Evolutionary conservation across 495 filamentous ascomycete genomes (phyloP).

Genomic region (Annulohypoxylon moriforme): DNA sequence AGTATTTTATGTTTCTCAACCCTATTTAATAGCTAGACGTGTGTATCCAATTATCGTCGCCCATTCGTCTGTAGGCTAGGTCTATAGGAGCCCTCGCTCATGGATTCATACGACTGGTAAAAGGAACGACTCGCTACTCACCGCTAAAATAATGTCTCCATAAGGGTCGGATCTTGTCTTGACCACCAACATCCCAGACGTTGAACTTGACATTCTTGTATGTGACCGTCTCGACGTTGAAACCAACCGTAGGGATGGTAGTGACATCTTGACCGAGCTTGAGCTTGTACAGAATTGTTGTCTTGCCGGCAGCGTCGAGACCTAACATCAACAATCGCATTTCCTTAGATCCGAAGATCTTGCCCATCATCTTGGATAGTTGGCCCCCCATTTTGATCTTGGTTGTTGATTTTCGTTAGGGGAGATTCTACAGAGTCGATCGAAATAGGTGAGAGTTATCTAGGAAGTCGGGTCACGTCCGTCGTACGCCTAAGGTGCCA

Average conservation of each 20-base stretch:
- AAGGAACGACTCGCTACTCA: constrained; percentile 97
- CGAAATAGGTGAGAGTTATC: background rate
- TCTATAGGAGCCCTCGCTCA: background rate
- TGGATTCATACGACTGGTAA: constrained; percentile 80
- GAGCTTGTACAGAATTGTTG: constrained; percentile 99
- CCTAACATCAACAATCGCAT: constrained; percentile 99
- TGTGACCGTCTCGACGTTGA: constrained; percentile 99
- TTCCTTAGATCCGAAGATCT: constrained; percentile 98
- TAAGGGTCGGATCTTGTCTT: constrained; percentile 99
- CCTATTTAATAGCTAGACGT: background rate
- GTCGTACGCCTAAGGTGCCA: constrained; percentile 2
- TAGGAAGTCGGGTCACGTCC: constrained; percentile 2
- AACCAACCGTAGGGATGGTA: constrained; percentile 99
- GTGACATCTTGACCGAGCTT: constrained; percentile 99
- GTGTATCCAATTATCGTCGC: constrained; percentile 63
- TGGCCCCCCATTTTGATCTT: constrained; percentile 74
- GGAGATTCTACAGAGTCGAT: background rate
- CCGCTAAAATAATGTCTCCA: constrained; percentile 99
- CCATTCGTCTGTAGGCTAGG: background rate
- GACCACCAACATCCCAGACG: constrained; percentile 99
- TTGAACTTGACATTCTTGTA: constrained; percentile 99
- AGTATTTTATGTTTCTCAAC: background rate
- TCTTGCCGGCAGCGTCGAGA: constrained; percentile 99
- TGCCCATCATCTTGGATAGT: constrained; percentile 90
- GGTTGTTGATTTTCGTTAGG: constrained; percentile 18